Percentiles rank a stretch among this genome's conserved stretches.
These are phyloP conservation scores for Jamesozyma piceae DNA, from an alignment of 805 yeast genomes.

Conservation along the genomic window DNA sequence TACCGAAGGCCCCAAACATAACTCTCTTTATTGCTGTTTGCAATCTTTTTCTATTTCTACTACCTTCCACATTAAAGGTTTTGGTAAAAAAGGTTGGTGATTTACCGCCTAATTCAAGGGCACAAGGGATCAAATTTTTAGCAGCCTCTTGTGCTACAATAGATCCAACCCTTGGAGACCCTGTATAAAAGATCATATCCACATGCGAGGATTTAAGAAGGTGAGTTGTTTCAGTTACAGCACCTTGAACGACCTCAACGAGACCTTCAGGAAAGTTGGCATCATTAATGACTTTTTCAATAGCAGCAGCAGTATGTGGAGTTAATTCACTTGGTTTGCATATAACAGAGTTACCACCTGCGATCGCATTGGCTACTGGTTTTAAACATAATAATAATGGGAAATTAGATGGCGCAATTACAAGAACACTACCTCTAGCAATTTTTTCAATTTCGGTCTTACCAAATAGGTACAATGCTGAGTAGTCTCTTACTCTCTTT, in stretches of 20 bases:
- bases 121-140: conserved; percentile 68
- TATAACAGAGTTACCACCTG: conserved; percentile 76
- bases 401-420: conserved; percentile 39
- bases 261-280: conserved; percentile 46
- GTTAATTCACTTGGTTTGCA: conserved; percentile 68
- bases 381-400: conserved; percentile 52
- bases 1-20: conserved; percentile 67
- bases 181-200: conserved; percentile 83
- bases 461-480: conserved; percentile 31
- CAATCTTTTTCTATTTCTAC: conserved; percentile 15
- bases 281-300: conserved; percentile 45
- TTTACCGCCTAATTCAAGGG: conserved; percentile 87
- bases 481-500: conserved; percentile 29
- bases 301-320: conserved; percentile 48
- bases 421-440: conserved; percentile 57
- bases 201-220: conserved; percentile 50
- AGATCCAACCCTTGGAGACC: conserved; percentile 66
- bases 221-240: conserved; percentile 48
- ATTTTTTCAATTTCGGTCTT: conserved; percentile 31
- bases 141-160: conserved; percentile 76
- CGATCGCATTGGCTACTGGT: conserved; percentile 71
- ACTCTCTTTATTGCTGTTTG: conserved; percentile 49
- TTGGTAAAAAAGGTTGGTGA: conserved; percentile 70
- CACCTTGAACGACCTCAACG: conserved; percentile 64
- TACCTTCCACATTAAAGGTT: conserved; percentile 35